These are phyloP conservation scores for Solanum chacoense DNA, from an alignment of 305 asterid species.

Conservation along the genomic window DNA sequence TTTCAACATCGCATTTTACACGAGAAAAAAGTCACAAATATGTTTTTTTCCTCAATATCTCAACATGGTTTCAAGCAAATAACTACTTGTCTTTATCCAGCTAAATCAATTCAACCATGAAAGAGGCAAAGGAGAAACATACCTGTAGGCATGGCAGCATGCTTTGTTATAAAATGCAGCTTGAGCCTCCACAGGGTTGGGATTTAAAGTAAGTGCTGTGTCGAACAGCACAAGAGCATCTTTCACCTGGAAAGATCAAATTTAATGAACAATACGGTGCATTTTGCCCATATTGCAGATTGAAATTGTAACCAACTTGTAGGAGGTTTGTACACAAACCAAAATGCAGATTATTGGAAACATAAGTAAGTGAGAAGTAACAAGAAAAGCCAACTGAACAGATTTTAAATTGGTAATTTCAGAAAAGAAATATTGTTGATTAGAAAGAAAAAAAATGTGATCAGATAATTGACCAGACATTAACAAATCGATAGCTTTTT, in stretches of 20 bases:
- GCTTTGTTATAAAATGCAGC: slow-evolving; percentile 97
- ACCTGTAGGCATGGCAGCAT: slow-evolving; percentile 97
- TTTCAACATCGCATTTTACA: neutral
- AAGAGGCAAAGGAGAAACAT: neutral
- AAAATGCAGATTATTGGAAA: neutral
- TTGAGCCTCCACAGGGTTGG: slow-evolving; percentile 68
- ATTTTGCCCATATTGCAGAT: neutral
- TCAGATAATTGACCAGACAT: neutral
- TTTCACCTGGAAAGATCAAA: slow-evolving; percentile 45
- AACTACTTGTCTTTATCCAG: neutral
- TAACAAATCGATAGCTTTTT: neutral
- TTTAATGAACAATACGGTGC: neutral
- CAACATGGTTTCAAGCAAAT: neutral
- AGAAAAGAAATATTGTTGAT: neutral
- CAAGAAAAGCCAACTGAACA: neutral
- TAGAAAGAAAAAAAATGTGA: neutral
- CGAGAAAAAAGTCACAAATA: neutral
- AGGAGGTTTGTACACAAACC: neutral
- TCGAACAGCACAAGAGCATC: slow-evolving; percentile 90
- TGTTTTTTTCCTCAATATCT: neutral
- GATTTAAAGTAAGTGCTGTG: slow-evolving; percentile 74
- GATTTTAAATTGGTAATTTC: neutral
- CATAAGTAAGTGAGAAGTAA: neutral
- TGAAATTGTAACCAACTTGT: neutral
- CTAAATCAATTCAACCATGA: neutral